Percentiles rank a stretch among this genome's conserved stretches.
phyloP scores from a whole-genome alignment of 345 rosid species.

The Adansonia digitata region DNA sequence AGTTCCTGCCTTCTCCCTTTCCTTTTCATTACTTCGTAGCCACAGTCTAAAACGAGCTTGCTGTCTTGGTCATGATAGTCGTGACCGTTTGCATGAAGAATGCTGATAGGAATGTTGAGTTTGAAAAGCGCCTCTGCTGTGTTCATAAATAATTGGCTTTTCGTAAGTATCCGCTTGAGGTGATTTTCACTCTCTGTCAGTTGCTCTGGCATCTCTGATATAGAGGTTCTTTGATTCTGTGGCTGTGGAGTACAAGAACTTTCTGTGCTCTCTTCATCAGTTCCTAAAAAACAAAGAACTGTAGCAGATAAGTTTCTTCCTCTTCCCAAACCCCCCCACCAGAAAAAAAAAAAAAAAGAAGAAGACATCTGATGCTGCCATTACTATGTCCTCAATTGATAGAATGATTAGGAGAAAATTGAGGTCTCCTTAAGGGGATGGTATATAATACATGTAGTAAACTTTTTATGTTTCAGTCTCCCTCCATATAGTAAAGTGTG shows the following conservation, averaged over 20 bases:
- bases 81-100: conserved; percentile 20
- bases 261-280: conserved; percentile 11
- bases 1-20: conserved; percentile 73
- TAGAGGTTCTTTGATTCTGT: conserved; percentile 16
- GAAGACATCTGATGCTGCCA: background rate
- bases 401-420: background rate
- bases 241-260: conserved; percentile 7
- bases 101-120: conserved; percentile 50
- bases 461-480: background rate
- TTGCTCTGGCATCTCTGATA: conserved; percentile 29
- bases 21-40: conserved; percentile 76
- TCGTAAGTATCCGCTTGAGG: conserved; percentile 57
- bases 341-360: background rate
- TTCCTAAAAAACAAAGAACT: conserved; percentile 36
- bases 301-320: background rate
- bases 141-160: conserved; percentile 60
- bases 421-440: background rate
- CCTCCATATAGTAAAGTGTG: background rate
- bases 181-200: conserved; percentile 52
- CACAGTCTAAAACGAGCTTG: conserved; percentile 64
- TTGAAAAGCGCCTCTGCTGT: conserved; percentile 79
- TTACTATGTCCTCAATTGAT: background rate
- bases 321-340: background rate
- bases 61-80: conserved; percentile 38
- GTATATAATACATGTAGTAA: background rate